Base-by-base conservation (phyloP, 441 rosid species). In the Populus hybrid region DNA sequence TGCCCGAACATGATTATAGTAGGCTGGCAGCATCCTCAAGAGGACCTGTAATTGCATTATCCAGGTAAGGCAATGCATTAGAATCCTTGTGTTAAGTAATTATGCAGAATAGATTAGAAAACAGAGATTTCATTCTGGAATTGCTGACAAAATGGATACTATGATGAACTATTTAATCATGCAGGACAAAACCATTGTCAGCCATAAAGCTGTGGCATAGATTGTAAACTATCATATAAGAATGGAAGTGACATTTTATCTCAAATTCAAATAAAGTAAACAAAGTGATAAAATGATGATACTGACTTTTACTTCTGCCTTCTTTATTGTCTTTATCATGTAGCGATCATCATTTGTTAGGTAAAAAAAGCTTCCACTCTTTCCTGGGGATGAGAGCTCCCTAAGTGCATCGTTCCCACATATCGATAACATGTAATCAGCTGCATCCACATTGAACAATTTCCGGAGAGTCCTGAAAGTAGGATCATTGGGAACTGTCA, bases 241-340 rank as follows among this genome's bases (percentile, higher is more conserved):
- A 28, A 26, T 34, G 10, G 28, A 64, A 66, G 24, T 9, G 35
- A 30, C 20, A 34, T 64, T 14, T 30, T 38, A 46, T 75, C 59
- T 40, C 67, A 69, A 28, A 2, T n/a, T 72, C 34, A 46, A 36
- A 5, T 3, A 30, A 24, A 6, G 34, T n/a, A 30, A 69, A 10
- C 23, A 26, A 67, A 26, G 11, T 5, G 16, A 26, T 30, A 12
- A 0, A 63, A 35, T 20, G 5, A 71, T 21, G 40, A 7, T 12
- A 79, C 90, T 85, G 75, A 90, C 99, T 84, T 97, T 97, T n/a
- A 88, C 94, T 92, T 97, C 98, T n/a, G 98, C 92, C 82, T 97
- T 97, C 87, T 89, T 97, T 93, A 97, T 86, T 0, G 99, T 96
- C 88, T 96, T 96, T 74, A 96, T 96, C 99, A 96, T 97, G 88